Evolutionary conservation across 305 asterid genomes (phyloP).

Genomic region (Solanum hybrid): DNA sequence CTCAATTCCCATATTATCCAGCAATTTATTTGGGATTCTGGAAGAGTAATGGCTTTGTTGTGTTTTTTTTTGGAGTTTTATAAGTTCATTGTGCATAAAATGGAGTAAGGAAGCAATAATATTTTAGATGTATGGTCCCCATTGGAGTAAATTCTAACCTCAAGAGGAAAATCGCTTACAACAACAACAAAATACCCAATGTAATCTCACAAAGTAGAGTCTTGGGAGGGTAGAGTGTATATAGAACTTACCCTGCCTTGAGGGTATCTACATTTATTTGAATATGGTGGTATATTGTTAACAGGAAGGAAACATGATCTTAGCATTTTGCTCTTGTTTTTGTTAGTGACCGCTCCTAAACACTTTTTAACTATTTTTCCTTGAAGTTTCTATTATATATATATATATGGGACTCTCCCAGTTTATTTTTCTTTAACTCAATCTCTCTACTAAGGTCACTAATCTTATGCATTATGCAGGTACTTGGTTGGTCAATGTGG

Average conservation of each 20-base stretch:
- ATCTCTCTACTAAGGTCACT: neutral
- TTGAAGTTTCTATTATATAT: neutral
- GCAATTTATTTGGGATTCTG: neutral
- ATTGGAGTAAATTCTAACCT: neutral
- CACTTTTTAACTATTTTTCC: neutral
- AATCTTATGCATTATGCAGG: conserved; percentile 42
- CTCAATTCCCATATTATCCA: neutral
- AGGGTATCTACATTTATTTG: neutral
- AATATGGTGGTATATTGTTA: neutral
- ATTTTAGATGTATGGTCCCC: neutral
- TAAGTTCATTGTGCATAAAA: neutral
- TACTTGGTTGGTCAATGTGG: conserved; percentile 99
- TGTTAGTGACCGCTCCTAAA: neutral
- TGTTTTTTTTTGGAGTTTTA: neutral
- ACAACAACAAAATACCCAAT: neutral
- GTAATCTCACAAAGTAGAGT: neutral
- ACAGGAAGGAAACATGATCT: neutral
- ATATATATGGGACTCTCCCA: neutral
- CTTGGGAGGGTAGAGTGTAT: neutral
- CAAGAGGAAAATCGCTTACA: neutral
- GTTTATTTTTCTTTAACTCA: neutral
- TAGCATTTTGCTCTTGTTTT: neutral
- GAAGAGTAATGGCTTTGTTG: neutral
- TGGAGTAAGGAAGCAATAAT: neutral
- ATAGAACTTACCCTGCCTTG: neutral